phyloP scores from a whole-genome alignment of 2,329 filamentous ascomycete species.

The Trichoderma breve region DNA sequence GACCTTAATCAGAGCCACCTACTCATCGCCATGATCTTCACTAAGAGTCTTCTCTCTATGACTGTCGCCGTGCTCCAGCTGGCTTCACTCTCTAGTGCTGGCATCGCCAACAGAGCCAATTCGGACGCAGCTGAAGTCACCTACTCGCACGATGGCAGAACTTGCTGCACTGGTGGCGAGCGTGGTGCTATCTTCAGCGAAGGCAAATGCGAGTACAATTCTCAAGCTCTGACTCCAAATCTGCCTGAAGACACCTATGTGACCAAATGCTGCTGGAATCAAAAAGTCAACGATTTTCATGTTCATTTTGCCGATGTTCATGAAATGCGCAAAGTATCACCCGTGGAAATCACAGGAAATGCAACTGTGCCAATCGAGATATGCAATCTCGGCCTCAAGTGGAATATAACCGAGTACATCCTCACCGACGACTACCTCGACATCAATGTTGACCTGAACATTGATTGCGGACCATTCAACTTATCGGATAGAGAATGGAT shows the following conservation, averaged over 20 bases:
- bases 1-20: not conserved
- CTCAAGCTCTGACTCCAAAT: not conserved
- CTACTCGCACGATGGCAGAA: not conserved
- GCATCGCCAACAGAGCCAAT: not conserved
- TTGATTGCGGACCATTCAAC: not conserved
- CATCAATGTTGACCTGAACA: not conserved
- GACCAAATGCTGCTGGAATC: not conserved
- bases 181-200: not conserved
- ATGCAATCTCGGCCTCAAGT: not conserved
- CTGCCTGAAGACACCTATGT: not conserved
- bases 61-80: not conserved
- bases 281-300: not conserved
- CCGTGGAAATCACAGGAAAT: not conserved
- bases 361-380: not conserved
- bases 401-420: not conserved
- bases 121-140: not conserved
- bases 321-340: not conserved
- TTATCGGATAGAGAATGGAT: not conserved
- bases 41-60: not conserved
- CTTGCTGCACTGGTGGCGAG: not conserved
- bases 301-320: not conserved
- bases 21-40: not conserved
- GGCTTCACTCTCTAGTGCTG: not conserved
- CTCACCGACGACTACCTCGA: not conserved
- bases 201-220: not conserved